phyloP scores from a whole-genome alignment of 1,284 basidiomycete genomes.

The Trichosporon coremiiforme region DNA sequence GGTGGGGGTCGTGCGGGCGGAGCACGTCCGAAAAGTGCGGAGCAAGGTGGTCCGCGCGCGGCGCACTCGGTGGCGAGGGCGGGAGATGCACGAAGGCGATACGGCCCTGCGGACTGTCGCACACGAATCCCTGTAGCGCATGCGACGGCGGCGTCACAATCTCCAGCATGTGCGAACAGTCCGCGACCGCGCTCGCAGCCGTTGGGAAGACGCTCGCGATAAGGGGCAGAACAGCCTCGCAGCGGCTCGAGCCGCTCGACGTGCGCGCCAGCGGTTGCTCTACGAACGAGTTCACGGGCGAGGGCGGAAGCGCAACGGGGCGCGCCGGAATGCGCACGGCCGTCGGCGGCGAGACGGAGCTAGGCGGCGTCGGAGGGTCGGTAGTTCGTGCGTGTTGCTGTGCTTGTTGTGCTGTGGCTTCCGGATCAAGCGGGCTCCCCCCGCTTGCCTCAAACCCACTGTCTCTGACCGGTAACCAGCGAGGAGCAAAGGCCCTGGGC shows the following conservation, averaged over 20 bases:
- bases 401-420: not conserved
- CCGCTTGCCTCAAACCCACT: conserved; percentile 58
- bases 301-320: conserved; percentile 10
- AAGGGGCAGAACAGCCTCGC: conserved; percentile 41
- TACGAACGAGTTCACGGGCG: conserved; percentile 12
- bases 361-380: conserved; percentile 22
- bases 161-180: conserved; percentile 44
- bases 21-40: conserved; percentile 52
- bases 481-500: conserved; percentile 39
- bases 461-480: conserved; percentile 51
- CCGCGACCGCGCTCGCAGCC: conserved; percentile 40
- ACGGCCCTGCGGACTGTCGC: conserved; percentile 37
- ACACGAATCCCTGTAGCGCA: conserved; percentile 48
- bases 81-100: conserved; percentile 52
- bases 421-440: conserved; percentile 48
- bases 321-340: conserved; percentile 19
- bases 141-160: conserved; percentile 51
- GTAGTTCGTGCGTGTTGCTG: not conserved
- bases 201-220: conserved; percentile 51
- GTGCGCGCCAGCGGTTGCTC: conserved; percentile 16
- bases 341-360: conserved; percentile 12
- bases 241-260: conserved; percentile 20
- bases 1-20: conserved; percentile 47
- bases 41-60: conserved; percentile 41
- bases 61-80: conserved; percentile 30